Evolutionary conservation across 1,139 yeast genomes (phyloP).

Genomic region (Pneumocystis murina): DNA sequence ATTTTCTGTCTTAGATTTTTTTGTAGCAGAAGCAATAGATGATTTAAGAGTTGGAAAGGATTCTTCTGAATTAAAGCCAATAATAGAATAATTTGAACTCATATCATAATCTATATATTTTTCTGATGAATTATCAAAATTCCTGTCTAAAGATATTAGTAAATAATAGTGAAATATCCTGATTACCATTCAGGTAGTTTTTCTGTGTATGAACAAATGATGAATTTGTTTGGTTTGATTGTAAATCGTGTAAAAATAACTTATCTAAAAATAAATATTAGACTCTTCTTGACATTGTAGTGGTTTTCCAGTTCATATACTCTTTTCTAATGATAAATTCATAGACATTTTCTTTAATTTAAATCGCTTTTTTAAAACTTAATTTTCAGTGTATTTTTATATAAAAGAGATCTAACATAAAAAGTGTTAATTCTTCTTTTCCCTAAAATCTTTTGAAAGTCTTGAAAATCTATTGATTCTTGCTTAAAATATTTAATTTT

Average conservation of each 20-base stretch:
- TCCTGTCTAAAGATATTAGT: background rate
- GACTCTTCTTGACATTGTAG: background rate
- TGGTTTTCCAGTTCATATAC: background rate
- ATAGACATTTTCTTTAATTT: background rate
- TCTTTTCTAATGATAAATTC: background rate
- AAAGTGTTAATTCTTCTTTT: background rate
- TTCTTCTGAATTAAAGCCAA: background rate
- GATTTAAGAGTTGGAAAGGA: background rate
- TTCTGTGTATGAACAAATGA: background rate
- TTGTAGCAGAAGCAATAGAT: background rate
- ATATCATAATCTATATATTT: background rate
- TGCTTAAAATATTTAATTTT: too few relatives aligned
- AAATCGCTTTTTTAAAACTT: background rate
- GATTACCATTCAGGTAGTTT: background rate
- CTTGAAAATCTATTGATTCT: too few relatives aligned
- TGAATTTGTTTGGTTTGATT: background rate
- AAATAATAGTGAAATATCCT: background rate
- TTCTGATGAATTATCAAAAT: background rate
- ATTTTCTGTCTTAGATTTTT: background rate
- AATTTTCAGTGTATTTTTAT: background rate
- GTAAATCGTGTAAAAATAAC: background rate
- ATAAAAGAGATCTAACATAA: background rate
- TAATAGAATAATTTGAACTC: background rate
- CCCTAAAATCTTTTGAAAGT: too few relatives aligned
- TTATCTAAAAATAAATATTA: background rate